These are phyloP conservation scores for Trichosporon asahii DNA, from an alignment of 1,284 basidiomycete species.

Conservation along the genomic window DNA sequence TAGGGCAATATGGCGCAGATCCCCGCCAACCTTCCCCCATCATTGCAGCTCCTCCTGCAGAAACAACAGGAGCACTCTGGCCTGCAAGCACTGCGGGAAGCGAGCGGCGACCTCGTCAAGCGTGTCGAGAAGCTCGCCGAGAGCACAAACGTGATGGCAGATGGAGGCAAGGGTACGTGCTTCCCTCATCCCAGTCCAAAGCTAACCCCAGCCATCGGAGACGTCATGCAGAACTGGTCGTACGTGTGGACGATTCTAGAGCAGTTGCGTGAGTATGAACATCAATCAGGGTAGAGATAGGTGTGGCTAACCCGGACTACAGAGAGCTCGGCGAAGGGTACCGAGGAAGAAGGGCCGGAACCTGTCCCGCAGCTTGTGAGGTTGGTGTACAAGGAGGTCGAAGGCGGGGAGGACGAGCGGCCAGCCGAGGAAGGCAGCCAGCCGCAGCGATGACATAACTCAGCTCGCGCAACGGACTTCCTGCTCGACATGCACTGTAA, in stretches of 20 bases:
- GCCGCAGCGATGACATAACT: not conserved
- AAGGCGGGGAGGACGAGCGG: not conserved
- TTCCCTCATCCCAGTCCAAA: too few relatives aligned
- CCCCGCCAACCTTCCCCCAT: conserved; percentile 31
- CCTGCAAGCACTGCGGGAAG: conserved; percentile 46
- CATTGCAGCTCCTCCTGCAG: conserved; percentile 41
- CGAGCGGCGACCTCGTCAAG: conserved; percentile 38
- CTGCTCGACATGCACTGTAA: not conserved
- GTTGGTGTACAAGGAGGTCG: conserved; percentile 27
- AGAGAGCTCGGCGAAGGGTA: conserved; percentile 5
- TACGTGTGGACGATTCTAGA: conserved; percentile 50
- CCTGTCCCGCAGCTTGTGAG: conserved; percentile 41
- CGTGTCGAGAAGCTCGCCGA: conserved; percentile 46
- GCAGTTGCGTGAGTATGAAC: conserved; percentile 40
- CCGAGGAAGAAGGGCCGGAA: conserved; percentile 33
- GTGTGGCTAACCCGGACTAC: not conserved
- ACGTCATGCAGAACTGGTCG: conserved; percentile 49
- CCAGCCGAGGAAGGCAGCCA: not conserved
- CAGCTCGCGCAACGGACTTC: too few relatives aligned
- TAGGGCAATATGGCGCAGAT: not conserved
- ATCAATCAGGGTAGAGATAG: not conserved
- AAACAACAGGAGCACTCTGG: conserved; percentile 52
- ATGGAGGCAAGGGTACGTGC: conserved; percentile 47
- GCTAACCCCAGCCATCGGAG: conserved; percentile 39
- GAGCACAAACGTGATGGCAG: conserved; percentile 52